Evolutionary conservation across 2,329 filamentous ascomycete species (phyloP), one percentile per base, ranked within the genome.

Genomic region (Fusarium keratoplasticum): DNA sequence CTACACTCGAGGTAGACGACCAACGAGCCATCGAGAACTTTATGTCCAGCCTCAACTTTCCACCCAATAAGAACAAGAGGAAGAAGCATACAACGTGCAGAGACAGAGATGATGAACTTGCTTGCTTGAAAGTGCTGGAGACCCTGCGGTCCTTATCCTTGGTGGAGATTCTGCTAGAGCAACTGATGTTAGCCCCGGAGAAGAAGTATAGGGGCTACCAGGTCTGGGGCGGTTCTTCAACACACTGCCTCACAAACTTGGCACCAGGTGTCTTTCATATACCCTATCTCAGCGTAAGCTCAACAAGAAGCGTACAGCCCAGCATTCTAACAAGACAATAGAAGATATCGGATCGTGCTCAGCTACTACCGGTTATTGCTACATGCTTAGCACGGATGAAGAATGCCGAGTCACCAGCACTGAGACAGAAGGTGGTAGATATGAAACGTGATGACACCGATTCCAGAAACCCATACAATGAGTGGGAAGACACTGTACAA

Each of bases 261-360:
- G 77, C 78, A 5, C 83, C 83, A 0, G 81, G 81, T 18, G 81
- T 84, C 18, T 84, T 85, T 31, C 73, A 83, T 59, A 73, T 81
- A 29, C 72, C 76, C 18, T 83, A 83, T 73, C 74, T 84, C 14
- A 79, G 79, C 72, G 83, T 83, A 75, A 38, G 66, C 22, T 3
- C 38, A 8, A 10, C 6, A 14, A 10, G 6, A 22, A 20, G 33
- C 7, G 2, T 10, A 20, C 7, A 8, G 22, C 18, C 14, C 22
- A 14, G n/a, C 14, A 16, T 20, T 9, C 72, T 79, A 33, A 79
- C 20, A 6, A 18, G 20, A 14, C 6, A 42, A 55, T 13, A 83
- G 82, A 61, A 58, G 9, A 36, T 83, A 40, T 71, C 75, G 13
- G 73, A 77, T 3, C 79, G 78, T 22, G 77, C 77, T 22, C 71